Conservation (phyloP, 1,139 yeast species). For the Schwanniomyces etchellsii region DNA sequence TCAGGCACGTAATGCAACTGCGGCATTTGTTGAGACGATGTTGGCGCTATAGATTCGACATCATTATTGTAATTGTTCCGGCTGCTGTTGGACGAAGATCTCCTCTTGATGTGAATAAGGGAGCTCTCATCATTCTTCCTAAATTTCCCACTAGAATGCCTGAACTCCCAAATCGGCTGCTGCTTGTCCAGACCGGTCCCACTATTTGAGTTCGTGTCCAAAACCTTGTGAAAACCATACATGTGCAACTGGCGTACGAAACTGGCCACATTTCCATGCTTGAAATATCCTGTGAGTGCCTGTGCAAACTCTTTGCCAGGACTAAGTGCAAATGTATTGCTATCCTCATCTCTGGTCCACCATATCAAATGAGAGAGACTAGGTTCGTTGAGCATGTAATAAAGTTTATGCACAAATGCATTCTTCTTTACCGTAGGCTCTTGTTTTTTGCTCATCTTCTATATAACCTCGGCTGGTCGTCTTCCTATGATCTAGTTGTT, state of each 20-base stretch:
- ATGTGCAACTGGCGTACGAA: slow-evolving; percentile 44
- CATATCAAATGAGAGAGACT: slow-evolving; percentile 49
- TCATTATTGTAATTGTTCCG: slow-evolving; percentile 11
- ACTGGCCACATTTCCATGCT: slow-evolving; percentile 43
- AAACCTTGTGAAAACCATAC: slow-evolving; percentile 51
- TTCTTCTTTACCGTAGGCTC: slow-evolving; percentile 42
- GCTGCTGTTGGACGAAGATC: slow-evolving; percentile 37
- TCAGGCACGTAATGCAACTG: neutral
- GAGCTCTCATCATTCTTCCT: slow-evolving; percentile 68
- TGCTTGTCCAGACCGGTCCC: slow-evolving; percentile 14
- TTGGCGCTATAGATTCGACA: neutral
- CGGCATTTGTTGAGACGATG: neutral
- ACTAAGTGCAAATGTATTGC: slow-evolving; percentile 54
- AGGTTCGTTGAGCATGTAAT: slow-evolving; percentile 55
- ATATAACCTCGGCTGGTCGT: slow-evolving; percentile 1
- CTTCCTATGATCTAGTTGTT: neutral
- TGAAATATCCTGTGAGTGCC: slow-evolving; percentile 38
- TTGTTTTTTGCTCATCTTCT: slow-evolving; percentile 16
- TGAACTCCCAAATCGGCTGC: slow-evolving; percentile 71
- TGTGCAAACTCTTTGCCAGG: slow-evolving; percentile 50
- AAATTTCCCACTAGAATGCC: slow-evolving; percentile 76
- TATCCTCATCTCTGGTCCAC: slow-evolving; percentile 68
- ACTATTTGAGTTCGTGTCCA: slow-evolving; percentile 21
- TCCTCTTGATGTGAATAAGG: slow-evolving; percentile 60
- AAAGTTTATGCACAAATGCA: slow-evolving; percentile 61